Base-by-base conservation (phyloP, 805 yeast genomes). In the Yamadazyma akitaensis region DNA sequence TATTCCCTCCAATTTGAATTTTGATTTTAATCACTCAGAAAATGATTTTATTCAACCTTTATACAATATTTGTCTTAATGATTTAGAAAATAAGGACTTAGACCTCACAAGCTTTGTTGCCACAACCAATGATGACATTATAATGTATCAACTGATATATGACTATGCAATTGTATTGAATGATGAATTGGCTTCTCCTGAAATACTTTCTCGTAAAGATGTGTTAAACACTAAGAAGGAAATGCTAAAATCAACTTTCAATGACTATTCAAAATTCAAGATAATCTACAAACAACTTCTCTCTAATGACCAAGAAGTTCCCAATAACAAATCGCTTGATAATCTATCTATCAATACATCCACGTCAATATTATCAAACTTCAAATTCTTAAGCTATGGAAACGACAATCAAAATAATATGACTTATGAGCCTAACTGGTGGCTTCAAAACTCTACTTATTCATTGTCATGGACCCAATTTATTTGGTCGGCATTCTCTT, bases 401-500 rank as follows among this genome's bases (percentile, higher is more conserved):
- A 19, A 36, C 16, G 21, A 17, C n/a, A 21, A 35, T 13, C 47
- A 38, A 7, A 28, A 5, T 16, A 42, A 43, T 18, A 36, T 40
- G 5, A 32, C 40, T 11, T 51, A 50, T 42, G 67, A 65, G 44
- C 75, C 75, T 1, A 53, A 57, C 30, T 72, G 78, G 79, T 75
- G 80, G 80, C 44, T 58, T 10, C 54, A 60, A 2, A 56, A 59
- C 3, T 71, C 72, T 11, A 69, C 78, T 1, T 80, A 76, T 42
- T 70, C 81, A 1, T 60, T 73, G 18, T 73, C 85, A 1, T 75
- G 86, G 77, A 69, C 72, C 44, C 83, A 81, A 53, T 68, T 77
- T 35, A 67, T 82, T 1, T 82, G 87, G 86, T 71, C 77, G 44
- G 90, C 90, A 0, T 76, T 86, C 48, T 68, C 85, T 17, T 87